phyloP scores from a whole-genome alignment of 257 asterid genomes.

The Gentiana macrophylla region DNA sequence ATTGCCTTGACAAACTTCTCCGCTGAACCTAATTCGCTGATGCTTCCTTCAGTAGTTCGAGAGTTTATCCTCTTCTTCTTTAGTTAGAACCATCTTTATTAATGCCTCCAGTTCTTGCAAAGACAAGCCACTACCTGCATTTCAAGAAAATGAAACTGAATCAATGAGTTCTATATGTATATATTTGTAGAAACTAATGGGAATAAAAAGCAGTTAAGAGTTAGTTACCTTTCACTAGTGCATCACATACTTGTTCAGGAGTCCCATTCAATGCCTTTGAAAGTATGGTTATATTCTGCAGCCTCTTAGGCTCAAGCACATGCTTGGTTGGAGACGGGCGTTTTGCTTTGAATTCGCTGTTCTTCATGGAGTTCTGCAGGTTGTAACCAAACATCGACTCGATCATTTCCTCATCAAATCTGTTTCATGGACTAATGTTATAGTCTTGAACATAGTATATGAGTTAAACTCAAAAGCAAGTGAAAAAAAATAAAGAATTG shows the following conservation, averaged over 20 bases:
- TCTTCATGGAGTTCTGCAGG: slow-evolving; percentile 49
- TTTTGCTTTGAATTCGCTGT: slow-evolving; percentile 57
- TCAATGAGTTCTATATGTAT: too few species aligned
- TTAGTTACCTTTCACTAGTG: slow-evolving; percentile 52
- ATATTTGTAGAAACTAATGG: neutral
- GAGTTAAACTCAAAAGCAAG: slow-evolving; percentile 7
- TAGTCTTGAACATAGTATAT: neutral
- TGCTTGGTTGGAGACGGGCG: slow-evolving; percentile 84
- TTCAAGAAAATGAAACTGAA: neutral
- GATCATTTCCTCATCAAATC: slow-evolving; percentile 94
- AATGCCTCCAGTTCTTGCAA: slow-evolving; percentile 88
- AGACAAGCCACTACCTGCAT: slow-evolving; percentile 68
- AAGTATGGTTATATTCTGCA: slow-evolving; percentile 85
- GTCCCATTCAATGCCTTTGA: slow-evolving; percentile 75
- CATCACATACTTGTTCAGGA: slow-evolving; percentile 69
- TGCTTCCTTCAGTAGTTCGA: slow-evolving; percentile 60
- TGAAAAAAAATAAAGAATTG: neutral
- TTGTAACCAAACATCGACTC: slow-evolving; percentile 88
- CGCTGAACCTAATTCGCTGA: slow-evolving; percentile 63
- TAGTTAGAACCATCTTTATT: slow-evolving; percentile 78
- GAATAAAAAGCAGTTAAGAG: neutral
- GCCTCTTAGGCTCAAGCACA: slow-evolving; percentile 87
- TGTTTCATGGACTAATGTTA: slow-evolving; percentile 14
- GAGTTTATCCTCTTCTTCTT: slow-evolving; percentile 74
- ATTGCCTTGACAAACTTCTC: slow-evolving; percentile 72